phyloP scores from a whole-genome alignment of 208 protist species.

The Naegleria gruberi region DNA sequence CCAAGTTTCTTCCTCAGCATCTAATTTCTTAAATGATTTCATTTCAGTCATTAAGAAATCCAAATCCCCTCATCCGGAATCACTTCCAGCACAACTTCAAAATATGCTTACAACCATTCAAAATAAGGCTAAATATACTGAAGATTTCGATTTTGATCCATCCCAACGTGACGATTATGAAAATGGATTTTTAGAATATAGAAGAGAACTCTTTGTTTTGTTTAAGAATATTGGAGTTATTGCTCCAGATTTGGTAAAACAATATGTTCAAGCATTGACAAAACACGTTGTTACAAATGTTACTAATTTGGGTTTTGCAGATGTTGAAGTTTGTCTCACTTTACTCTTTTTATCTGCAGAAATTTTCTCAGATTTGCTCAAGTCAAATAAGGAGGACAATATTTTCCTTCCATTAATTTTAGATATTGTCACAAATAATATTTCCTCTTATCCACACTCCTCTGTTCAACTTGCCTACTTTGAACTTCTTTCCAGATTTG shows the following conservation, averaged over 20 bases:
- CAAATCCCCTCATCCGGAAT: neutral
- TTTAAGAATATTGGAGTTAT: neutral
- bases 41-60: neutral
- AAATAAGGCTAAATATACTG: neutral
- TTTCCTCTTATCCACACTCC: neutral
- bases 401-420: neutral
- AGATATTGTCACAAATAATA: neutral
- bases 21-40: neutral
- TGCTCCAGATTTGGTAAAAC: neutral
- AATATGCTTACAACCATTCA: neutral
- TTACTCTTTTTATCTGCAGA: neutral
- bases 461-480: neutral
- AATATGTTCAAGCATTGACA: neutral
- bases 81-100: neutral
- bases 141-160: constrained; percentile 8
- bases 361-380: neutral
- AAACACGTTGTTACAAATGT: neutral
- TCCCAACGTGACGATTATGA: neutral
- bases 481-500: neutral
- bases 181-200: neutral
- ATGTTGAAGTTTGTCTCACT: neutral
- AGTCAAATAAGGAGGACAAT: neutral
- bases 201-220: neutral
- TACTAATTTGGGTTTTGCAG: neutral
- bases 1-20: neutral